phyloP scores from a whole-genome alignment of 2,329 filamentous ascomycete species.

The Fusarium sororula region DNA sequence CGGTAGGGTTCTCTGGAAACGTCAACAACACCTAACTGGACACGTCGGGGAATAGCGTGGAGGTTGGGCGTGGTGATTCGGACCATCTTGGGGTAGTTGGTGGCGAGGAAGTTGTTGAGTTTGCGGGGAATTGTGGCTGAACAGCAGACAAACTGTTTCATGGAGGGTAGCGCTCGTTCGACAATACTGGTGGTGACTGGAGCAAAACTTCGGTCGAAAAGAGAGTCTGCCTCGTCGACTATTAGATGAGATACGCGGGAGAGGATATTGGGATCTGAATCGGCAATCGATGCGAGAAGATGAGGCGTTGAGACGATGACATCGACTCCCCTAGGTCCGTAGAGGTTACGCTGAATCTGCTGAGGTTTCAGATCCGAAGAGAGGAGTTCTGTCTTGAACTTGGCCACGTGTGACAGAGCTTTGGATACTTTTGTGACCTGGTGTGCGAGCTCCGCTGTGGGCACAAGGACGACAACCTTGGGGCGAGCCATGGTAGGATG shows the following conservation, averaged over 20 bases:
- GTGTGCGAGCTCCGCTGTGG: conserved; percentile 88
- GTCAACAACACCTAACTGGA: conserved; percentile 93
- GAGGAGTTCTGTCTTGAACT: conserved; percentile 85
- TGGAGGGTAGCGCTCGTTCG: conserved; percentile 80
- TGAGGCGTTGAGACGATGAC: conserved; percentile 89
- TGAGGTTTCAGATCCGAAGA: conserved; percentile 79
- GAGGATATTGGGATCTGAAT: conserved; percentile 89
- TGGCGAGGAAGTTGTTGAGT: conserved; percentile 84
- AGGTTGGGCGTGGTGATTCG: conserved; percentile 95
- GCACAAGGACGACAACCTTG: conserved; percentile 85
- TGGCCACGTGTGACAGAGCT: conserved; percentile 81
- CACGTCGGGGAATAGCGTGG: conserved; percentile 92
- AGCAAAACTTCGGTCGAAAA: conserved; percentile 92
- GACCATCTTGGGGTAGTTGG: conserved; percentile 82
- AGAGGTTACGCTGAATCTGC: conserved; percentile 86
- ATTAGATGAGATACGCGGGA: conserved; percentile 90
- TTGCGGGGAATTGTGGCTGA: conserved; percentile 94
- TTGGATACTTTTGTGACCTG: conserved; percentile 88
- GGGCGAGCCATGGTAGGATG: conserved; percentile 82
- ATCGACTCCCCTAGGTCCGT: conserved; percentile 83
- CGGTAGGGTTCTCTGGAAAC: conserved; percentile 92
- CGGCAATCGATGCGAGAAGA: conserved; percentile 85
- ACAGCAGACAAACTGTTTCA: conserved; percentile 89
- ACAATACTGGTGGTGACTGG: conserved; percentile 84
- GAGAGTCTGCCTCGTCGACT: conserved; percentile 94